Evolutionary conservation across 257 asterid genomes (phyloP).

Genomic region (Solanum neorickii): DNA sequence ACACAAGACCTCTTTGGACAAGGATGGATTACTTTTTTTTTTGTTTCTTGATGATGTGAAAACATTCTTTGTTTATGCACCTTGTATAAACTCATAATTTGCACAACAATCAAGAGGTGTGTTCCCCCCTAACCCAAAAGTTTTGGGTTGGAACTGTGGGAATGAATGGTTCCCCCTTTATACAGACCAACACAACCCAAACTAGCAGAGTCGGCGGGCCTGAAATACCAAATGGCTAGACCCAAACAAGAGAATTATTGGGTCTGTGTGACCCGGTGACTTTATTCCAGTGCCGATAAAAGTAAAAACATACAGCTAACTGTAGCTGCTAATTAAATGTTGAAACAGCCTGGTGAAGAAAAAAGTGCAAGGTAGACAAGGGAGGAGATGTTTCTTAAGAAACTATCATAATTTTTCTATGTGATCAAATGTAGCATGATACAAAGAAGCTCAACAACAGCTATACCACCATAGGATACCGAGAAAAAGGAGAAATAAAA

Average conservation of each 20-base stretch:
- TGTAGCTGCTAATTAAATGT: background rate
- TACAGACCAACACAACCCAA: background rate
- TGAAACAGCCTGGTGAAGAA: background rate
- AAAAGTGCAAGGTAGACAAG: background rate
- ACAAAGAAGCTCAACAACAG: constrained; percentile 11
- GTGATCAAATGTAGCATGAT: constrained; percentile 4
- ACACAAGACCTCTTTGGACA: too few species aligned
- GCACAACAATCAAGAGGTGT: background rate
- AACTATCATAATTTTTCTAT: background rate
- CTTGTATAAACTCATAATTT: background rate
- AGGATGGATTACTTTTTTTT: background rate
- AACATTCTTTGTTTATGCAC: background rate
- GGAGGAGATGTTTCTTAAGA: background rate
- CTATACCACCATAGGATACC: background rate
- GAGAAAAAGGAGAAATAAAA: background rate
- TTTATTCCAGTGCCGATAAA: background rate
- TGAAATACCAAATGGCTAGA: background rate
- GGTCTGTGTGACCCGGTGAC: background rate
- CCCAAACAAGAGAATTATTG: background rate
- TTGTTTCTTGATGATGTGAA: background rate
- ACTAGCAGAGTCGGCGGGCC: too few species aligned
- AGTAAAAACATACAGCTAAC: background rate
- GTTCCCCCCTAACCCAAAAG: background rate
- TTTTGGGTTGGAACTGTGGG: background rate
- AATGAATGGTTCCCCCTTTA: background rate